Evolutionary conservation across 2,329 filamentous ascomycete genomes (phyloP), one percentile per base, ranked within the genome.

Genomic region (Fusarium foetens): DNA sequence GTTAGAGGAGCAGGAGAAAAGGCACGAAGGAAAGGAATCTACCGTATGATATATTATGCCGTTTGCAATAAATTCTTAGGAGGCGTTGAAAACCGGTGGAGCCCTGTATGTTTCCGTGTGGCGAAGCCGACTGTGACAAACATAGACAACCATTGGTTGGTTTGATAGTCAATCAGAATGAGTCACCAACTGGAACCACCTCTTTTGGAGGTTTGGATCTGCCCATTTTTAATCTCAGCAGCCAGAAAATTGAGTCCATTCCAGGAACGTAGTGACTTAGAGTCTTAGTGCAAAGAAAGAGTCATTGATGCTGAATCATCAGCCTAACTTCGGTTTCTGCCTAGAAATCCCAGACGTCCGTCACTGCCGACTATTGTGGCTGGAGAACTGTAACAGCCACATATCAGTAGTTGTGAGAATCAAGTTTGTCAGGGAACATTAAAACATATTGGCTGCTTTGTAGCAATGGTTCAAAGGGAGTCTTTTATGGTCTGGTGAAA

Each of bases 71-170:
- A 73, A 67, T 67, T 71, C 53, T 73, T 58, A 52, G 53, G 70
- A 73, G 70, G 70, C 70, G 70, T 63, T 55, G 70, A n/a, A 67
- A 67, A 25, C 36, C 38, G 36, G 70, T 72, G 70, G 70, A 63
- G 70, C 61, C 66, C 42, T 67, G 71, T 54, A 35, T 59, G 41
- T 43, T 73, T 62, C 52, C 53, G 49, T 72, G 70, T 72, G 70
- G 70, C 70, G 63, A 73, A 70, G 69, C 59, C 46, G 23, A 49
- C 51, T 16, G 38, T 45, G 66, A 43, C 68, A 55, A 58, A 48
- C 53, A 53, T 51, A 67, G 46, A 53, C 51, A 64, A 59, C 36
- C 59, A 72, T 72, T 70, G 70, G 70, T 58, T 63, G 61, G 39
- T 14, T 14, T 31, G 12, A 41, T 19, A 33, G 29, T 52, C 42